These are phyloP conservation scores for Ramularia collo-cygni DNA, from an alignment of 2,329 filamentous ascomycete species.

Conservation along the genomic window DNA sequence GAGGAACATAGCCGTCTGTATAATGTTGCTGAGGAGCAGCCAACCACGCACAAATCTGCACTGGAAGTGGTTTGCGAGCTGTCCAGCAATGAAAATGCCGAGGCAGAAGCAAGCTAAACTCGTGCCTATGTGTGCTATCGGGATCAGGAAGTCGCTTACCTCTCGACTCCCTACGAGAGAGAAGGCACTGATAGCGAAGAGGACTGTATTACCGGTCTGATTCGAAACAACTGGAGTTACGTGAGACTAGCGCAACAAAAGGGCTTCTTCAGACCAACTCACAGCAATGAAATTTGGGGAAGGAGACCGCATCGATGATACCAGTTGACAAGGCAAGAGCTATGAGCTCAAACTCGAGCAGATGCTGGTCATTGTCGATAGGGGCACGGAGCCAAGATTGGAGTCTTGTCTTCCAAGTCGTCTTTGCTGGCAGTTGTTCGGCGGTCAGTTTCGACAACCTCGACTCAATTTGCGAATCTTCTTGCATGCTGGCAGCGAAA, in stretches of 20 bases:
- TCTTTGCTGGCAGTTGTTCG: no score
- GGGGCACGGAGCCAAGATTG: slow-evolving; percentile 1
- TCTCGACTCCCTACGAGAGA: slow-evolving; percentile 6
- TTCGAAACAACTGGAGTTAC: slow-evolving; percentile 49
- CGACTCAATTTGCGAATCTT: no score
- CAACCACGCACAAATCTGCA: slow-evolving; percentile 44
- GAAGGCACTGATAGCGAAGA: slow-evolving; percentile 48
- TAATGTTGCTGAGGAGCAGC: slow-evolving; percentile 48
- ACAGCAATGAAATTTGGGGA: slow-evolving; percentile 52
- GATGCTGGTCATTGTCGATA: slow-evolving; percentile 6
- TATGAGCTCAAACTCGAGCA: slow-evolving; percentile 32
- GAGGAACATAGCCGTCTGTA: slow-evolving; percentile 52
- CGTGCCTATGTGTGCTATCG: slow-evolving; percentile 45
- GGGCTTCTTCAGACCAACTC: neutral
- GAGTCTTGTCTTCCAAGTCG: no score
- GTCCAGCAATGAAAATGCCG: slow-evolving; percentile 51
- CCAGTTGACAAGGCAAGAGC: slow-evolving; percentile 34
- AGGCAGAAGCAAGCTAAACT: slow-evolving; percentile 51
- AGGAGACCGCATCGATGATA: slow-evolving; percentile 52
- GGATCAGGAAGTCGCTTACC: slow-evolving; percentile 6
- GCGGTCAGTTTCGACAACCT: no score
- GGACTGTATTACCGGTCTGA: slow-evolving; percentile 59
- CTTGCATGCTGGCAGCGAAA: no score
- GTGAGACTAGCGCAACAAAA: no score
- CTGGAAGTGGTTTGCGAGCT: slow-evolving; percentile 49